Evolutionary conservation across 306 rosid genomes (phyloP).

Genomic region (Chamaecrista fasciculata): DNA sequence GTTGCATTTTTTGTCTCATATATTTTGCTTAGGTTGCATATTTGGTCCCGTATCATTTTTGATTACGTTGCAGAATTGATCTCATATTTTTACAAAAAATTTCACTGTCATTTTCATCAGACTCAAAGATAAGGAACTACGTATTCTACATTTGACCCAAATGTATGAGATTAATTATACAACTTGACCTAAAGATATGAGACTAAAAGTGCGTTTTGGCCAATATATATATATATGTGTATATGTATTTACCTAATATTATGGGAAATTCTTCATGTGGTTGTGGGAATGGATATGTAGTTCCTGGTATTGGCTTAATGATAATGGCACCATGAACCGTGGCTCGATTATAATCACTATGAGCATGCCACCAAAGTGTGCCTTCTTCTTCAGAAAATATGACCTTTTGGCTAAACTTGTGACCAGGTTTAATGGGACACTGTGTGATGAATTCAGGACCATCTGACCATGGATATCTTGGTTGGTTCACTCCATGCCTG

Average conservation of each 20-base stretch:
- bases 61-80: too few relatives aligned
- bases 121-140: too few relatives aligned
- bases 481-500: conserved; percentile 52
- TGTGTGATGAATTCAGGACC: conserved; percentile 53
- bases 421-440: conserved; percentile 41
- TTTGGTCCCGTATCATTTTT: too few relatives aligned
- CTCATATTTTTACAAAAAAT: too few relatives aligned
- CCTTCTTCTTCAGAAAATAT: conserved; percentile 42
- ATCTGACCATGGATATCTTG: conserved; percentile 50
- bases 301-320: conserved; percentile 39
- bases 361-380: conserved; percentile 31
- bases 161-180: too few relatives aligned
- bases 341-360: conserved; percentile 37
- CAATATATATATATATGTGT: background rate
- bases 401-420: conserved; percentile 33
- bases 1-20: too few relatives aligned
- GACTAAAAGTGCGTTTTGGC: too few relatives aligned
- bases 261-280: conserved; percentile 40
- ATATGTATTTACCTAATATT: conserved; percentile 32
- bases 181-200: too few relatives aligned
- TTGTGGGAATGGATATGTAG: conserved; percentile 43
- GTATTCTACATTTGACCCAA: too few relatives aligned
- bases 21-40: too few relatives aligned
- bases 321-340: conserved; percentile 51
- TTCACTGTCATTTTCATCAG: too few relatives aligned